Evolutionary conservation across 148 eudicot genomes (phyloP).

Genomic region (Camellia japonica): DNA sequence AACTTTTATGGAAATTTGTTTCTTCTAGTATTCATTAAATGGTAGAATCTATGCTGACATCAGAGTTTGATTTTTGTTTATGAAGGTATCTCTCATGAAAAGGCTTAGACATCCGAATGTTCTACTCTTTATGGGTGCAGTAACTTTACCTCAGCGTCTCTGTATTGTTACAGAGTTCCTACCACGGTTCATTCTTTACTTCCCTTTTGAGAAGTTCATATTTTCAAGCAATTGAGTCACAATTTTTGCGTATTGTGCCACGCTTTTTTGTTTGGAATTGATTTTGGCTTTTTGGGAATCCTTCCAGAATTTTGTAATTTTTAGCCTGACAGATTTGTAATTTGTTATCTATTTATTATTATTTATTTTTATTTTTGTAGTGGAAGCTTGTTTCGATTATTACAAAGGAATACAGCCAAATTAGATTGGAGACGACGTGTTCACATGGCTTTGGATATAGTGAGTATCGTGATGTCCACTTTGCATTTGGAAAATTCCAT

Average conservation of each 20-base stretch:
- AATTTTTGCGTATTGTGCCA: neutral
- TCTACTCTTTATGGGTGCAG: constrained; percentile 98
- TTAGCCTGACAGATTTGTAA: neutral
- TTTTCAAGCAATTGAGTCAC: neutral
- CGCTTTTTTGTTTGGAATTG: constrained; percentile 1
- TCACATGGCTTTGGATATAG: constrained; percentile 94
- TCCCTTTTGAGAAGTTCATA: constrained; percentile 7
- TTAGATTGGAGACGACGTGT: constrained; percentile 90
- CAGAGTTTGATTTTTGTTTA: neutral
- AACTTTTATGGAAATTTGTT: too few species aligned
- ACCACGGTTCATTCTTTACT: constrained; percentile 67
- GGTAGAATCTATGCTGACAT: neutral
- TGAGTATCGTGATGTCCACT: constrained; percentile 37
- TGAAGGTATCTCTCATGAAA: constrained; percentile 97
- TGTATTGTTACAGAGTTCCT: constrained; percentile 97
- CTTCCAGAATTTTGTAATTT: neutral
- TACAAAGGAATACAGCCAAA: constrained; percentile 70
- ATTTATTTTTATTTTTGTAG: constrained; percentile 34
- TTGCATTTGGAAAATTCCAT: neutral
- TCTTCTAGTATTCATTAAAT: too few species aligned
- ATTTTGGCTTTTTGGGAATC: neutral
- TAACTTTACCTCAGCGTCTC: constrained; percentile 87
- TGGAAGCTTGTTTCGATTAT: constrained; percentile 81
- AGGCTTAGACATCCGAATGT: constrained; percentile 98
- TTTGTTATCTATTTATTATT: neutral